Conservation (phyloP, 2,329 filamentous ascomycete species). For the Ascochyta rabiei region DNA sequence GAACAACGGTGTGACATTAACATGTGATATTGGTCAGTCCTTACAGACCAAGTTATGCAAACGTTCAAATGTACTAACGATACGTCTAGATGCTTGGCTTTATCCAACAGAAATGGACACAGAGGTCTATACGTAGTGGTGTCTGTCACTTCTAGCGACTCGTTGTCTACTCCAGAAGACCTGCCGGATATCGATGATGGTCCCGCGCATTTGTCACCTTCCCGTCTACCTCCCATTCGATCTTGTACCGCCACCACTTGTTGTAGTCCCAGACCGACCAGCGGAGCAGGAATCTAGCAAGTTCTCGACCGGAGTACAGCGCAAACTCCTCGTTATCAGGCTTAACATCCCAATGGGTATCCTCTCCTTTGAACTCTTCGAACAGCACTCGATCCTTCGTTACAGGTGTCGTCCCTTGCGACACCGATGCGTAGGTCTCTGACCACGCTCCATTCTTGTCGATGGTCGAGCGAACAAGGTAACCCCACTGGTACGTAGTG, state of each 20-base stretch:
- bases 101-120: background rate
- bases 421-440: slow-evolving; percentile 17
- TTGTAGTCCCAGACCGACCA: slow-evolving; percentile 20
- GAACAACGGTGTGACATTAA: background rate
- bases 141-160: background rate
- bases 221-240: slow-evolving; percentile 21
- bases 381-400: slow-evolving; percentile 15
- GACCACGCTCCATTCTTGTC: slow-evolving; percentile 13
- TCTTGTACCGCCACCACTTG: slow-evolving; percentile 10
- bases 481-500: slow-evolving; percentile 18
- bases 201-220: slow-evolving; percentile 17
- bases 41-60: background rate
- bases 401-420: slow-evolving; percentile 12
- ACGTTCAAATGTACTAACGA: background rate
- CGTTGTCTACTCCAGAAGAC: slow-evolving; percentile 1
- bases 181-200: slow-evolving; percentile 4
- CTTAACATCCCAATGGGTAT: background rate
- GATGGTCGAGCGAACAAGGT: slow-evolving; percentile 21
- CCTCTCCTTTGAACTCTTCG: slow-evolving; percentile 11
- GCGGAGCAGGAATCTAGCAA: slow-evolving; percentile 11
- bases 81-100: background rate
- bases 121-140: background rate
- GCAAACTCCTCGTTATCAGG: slow-evolving; percentile 16
- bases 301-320: slow-evolving; percentile 13
- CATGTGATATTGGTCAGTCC: background rate